A percentile compares a stretch with the other conserved stretches of the same genome.
phyloP scores from a whole-genome alignment of 2,329 filamentous ascomycete species.

The Lasiodiplodia sp. region DNA sequence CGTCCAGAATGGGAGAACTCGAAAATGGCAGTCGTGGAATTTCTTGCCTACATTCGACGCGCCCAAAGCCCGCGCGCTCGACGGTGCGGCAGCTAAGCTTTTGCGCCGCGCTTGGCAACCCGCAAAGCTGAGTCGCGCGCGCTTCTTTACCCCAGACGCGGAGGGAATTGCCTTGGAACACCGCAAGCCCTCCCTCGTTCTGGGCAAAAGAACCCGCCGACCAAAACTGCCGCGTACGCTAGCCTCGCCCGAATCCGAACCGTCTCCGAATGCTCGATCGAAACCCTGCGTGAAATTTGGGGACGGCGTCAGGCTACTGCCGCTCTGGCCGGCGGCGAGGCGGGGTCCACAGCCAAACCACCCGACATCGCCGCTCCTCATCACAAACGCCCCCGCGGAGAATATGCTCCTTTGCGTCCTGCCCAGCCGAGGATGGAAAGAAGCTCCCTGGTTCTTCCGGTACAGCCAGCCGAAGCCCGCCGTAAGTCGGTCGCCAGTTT shows the following conservation, averaged over 20 bases:
- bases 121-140: slow-evolving; percentile 1
- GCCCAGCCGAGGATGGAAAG: slow-evolving; percentile 4
- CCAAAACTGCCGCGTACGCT: slow-evolving; percentile 15
- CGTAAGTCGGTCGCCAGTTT: not conserved
- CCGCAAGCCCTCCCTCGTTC: slow-evolving; percentile 2
- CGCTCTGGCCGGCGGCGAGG: not conserved
- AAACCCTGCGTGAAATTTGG: not conserved
- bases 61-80: not conserved
- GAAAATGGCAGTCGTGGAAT: not conserved
- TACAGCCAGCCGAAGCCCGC: not conserved
- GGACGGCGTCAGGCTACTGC: not conserved
- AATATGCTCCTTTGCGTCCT: not conserved
- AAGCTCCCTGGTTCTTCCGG: not conserved
- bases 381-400: not conserved
- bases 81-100: not conserved
- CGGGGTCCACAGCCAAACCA: not conserved
- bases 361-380: slow-evolving; percentile 2
- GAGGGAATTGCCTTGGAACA: slow-evolving; percentile 9
- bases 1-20: not conserved
- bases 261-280: not conserved
- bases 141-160: slow-evolving; percentile 8
- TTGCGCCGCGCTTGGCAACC: slow-evolving; percentile 6
- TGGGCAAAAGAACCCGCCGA: slow-evolving; percentile 21
- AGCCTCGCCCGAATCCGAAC: slow-evolving; percentile 16
- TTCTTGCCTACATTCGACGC: slow-evolving; percentile 4